phyloP scores from a whole-genome alignment of 2,329 filamentous ascomycete species.

The Karstenula rhodostoma region DNA sequence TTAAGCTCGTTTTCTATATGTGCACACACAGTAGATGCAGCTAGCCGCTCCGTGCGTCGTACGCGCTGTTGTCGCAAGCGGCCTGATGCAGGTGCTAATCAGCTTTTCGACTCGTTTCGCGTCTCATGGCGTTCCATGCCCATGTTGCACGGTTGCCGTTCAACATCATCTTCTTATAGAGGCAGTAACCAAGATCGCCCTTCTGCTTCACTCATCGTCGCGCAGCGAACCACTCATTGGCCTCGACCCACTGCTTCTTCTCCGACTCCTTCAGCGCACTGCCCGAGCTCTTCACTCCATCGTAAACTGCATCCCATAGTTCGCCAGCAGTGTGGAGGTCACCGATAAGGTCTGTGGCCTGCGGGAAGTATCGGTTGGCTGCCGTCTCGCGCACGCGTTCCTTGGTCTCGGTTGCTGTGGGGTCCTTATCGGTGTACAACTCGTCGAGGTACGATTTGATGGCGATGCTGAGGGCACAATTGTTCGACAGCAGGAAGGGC shows the following conservation, averaged over 20 bases:
- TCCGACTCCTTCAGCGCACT: slow-evolving; percentile 54
- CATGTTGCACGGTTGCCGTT: neutral
- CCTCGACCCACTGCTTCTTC: slow-evolving; percentile 64
- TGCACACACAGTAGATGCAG: neutral
- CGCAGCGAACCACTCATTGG: slow-evolving; percentile 64
- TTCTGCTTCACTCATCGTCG: slow-evolving; percentile 31
- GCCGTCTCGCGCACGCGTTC: slow-evolving; percentile 61
- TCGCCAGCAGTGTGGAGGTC: slow-evolving; percentile 69
- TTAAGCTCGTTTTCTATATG: neutral
- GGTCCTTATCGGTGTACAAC: slow-evolving; percentile 64
- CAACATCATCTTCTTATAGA: neutral
- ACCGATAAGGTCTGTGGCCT: slow-evolving; percentile 64
- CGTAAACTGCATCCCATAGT: slow-evolving; percentile 71
- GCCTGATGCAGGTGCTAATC: neutral
- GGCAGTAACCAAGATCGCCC: neutral
- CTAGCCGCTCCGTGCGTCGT: neutral
- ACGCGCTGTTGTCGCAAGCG: neutral
- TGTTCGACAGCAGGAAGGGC: slow-evolving; percentile 73
- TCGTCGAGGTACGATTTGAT: slow-evolving; percentile 83
- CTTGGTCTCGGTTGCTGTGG: slow-evolving; percentile 59
- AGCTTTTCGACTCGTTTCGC: neutral
- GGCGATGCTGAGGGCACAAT: slow-evolving; percentile 79
- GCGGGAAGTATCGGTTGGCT: slow-evolving; percentile 66
- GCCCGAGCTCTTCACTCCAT: slow-evolving; percentile 64
- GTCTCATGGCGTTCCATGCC: neutral